Conservation (phyloP, 371 early-diverging fungal genomes). For the Zopfochytrium polystomum region DNA sequence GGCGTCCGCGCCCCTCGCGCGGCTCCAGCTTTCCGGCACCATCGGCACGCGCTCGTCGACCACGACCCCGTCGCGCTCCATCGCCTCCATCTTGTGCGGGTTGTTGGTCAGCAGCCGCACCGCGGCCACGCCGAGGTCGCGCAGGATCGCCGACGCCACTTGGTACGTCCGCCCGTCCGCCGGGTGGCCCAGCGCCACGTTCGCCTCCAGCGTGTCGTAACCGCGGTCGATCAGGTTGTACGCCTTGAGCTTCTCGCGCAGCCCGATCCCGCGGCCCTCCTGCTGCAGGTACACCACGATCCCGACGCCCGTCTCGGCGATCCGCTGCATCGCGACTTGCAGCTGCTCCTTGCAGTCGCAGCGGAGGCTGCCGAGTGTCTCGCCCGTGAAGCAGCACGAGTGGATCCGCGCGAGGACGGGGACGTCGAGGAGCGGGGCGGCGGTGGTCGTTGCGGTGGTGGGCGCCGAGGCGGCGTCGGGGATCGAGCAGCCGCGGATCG, state of each 20-base stretch:
- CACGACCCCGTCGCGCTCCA: conserved; percentile 63
- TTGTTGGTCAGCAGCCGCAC: conserved; percentile 92
- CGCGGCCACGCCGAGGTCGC: conserved; percentile 67
- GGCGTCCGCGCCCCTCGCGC: conserved; percentile 4
- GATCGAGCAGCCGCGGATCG: conserved; percentile 38
- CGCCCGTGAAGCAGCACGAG: conserved; percentile 96
- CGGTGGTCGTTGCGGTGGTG: neutral
- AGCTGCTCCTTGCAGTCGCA: conserved; percentile 95
- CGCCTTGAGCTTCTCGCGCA: conserved; percentile 90
- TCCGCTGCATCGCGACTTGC: conserved; percentile 86
- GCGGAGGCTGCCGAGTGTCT: conserved; percentile 84
- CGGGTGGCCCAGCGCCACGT: conserved; percentile 82
- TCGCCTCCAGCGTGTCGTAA: conserved; percentile 92
- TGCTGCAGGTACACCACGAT: conserved; percentile 92
- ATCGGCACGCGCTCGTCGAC: conserved; percentile 83
- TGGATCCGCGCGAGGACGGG: conserved; percentile 80
- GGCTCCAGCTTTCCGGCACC: conserved; percentile 68
- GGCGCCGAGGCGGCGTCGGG: conserved; percentile 22
- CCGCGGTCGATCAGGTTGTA: conserved; percentile 96
- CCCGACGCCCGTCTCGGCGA: conserved; percentile 76
- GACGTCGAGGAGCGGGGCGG: neutral
- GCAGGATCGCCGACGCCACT: conserved; percentile 84
- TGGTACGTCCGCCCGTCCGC: conserved; percentile 90
- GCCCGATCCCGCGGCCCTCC: conserved; percentile 94
- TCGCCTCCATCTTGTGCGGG: conserved; percentile 84